Conservation (phyloP, 768 basidiomycete species). For the Russula foetens region DNA sequence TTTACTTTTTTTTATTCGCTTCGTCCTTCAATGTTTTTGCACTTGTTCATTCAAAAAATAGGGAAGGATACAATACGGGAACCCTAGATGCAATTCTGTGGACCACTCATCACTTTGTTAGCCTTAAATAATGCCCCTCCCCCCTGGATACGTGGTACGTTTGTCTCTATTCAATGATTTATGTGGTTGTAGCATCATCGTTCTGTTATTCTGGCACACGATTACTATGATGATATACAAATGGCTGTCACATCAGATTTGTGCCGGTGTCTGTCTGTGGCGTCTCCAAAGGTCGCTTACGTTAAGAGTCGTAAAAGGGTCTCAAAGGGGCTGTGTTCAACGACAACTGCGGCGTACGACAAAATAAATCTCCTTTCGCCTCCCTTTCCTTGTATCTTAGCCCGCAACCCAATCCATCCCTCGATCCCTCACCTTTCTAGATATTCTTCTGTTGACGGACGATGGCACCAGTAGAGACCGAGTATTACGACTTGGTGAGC, state of each 20-base stretch:
- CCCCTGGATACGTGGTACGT: neutral
- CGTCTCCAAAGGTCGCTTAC: neutral
- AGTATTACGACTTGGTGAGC: constrained; percentile 71
- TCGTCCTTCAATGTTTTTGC: neutral
- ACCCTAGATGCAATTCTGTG: neutral
- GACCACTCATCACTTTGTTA: neutral
- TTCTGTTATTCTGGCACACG: neutral
- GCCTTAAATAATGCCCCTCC: neutral
- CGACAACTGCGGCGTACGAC: too few relatives aligned
- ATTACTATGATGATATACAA: neutral
- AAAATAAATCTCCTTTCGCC: too few relatives aligned
- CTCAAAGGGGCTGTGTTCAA: neutral
- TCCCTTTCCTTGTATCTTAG: neutral
- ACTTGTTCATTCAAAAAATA: neutral
- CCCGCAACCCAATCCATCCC: neutral
- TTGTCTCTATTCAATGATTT: neutral
- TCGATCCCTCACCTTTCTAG: neutral
- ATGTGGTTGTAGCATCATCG: constrained; percentile 6
- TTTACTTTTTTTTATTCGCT: neutral
- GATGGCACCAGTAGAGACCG: constrained; percentile 87
- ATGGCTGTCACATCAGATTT: too few relatives aligned
- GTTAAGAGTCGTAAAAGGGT: neutral
- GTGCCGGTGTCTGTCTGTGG: neutral
- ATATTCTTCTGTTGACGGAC: neutral
- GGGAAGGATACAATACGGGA: neutral